Percentiles rank a stretch among this genome's conserved stretches.
Conservation (phyloP, 1,284 basidiomycete genomes). For the Coniophora puteana region DNA sequence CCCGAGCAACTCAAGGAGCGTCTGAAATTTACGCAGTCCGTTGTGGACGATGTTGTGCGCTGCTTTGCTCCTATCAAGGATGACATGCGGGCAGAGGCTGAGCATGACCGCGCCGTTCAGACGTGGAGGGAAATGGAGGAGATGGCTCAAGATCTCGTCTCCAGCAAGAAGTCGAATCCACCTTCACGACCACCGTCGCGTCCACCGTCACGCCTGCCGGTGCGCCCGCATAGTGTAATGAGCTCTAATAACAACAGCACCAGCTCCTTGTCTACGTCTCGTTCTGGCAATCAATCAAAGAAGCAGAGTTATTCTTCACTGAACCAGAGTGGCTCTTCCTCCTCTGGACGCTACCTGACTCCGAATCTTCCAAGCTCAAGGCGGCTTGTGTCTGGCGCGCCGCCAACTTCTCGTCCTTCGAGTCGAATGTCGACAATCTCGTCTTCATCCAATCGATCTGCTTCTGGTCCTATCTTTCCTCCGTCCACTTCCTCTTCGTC, state of each 20-base stretch:
- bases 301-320: conserved; percentile 44
- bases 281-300: conserved; percentile 33
- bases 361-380: conserved; percentile 42
- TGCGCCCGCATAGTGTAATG: conserved; percentile 58
- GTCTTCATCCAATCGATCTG: conserved; percentile 25
- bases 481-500: conserved; percentile 29
- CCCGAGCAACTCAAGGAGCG: conserved; percentile 64
- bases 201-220: too few species aligned
- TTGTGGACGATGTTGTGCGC: conserved; percentile 43
- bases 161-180: conserved; percentile 59
- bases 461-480: conserved; percentile 32
- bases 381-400: conserved; percentile 46
- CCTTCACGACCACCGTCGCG: too few species aligned
- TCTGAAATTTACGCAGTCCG: conserved; percentile 54
- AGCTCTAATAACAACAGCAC: conserved; percentile 56
- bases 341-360: conserved; percentile 42
- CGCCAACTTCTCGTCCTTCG: conserved; percentile 32
- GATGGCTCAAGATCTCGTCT: conserved; percentile 68
- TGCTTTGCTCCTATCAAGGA: conserved; percentile 39
- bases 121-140: conserved; percentile 77
- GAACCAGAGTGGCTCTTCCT: conserved; percentile 36
- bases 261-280: conserved; percentile 34
- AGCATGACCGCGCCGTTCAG: conserved; percentile 63
- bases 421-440: conserved; percentile 29
- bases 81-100: conserved; percentile 55